Conservation (phyloP, 306 rosid species). For the Trifolium dubium region DNA sequence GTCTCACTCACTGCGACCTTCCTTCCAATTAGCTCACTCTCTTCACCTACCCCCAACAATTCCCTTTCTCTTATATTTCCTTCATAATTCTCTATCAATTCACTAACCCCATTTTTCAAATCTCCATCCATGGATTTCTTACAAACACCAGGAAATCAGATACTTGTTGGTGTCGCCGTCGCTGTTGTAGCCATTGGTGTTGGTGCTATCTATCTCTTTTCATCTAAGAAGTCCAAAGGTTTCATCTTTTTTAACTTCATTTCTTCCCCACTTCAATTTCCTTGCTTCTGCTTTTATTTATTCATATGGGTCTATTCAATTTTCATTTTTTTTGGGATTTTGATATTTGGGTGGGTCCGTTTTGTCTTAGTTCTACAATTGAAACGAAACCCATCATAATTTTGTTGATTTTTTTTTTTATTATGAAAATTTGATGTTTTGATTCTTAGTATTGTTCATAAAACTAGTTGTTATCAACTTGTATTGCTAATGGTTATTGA, state of each 20-base stretch:
- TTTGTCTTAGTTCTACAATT: not conserved
- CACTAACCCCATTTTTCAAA: constrained; percentile 15
- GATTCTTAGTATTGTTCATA: not conserved
- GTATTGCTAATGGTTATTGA: not conserved
- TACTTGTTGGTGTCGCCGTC: constrained; percentile 58
- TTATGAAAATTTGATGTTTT: not conserved
- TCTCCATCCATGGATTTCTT: constrained; percentile 67
- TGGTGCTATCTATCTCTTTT: constrained; percentile 60
- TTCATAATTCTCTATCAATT: not conserved
- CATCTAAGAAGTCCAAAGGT: constrained; percentile 77
- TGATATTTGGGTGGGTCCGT: constrained; percentile 1
- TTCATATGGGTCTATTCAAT: not conserved
- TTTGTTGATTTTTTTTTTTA: not conserved
- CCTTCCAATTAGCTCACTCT: not conserved
- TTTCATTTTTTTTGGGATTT: not conserved
- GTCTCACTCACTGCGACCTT: not conserved
- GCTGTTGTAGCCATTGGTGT: constrained; percentile 65
- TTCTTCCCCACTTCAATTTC: not conserved
- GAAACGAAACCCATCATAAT: not conserved
- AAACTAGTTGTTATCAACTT: not conserved
- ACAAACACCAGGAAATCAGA: constrained; percentile 58
- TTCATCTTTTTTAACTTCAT: not conserved
- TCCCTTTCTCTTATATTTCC: not conserved
- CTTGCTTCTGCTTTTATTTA: constrained; percentile 15
- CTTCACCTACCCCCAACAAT: constrained; percentile 44